These are phyloP conservation scores for Colletotrichum lupini DNA, from an alignment of 2,329 filamentous ascomycete species.

Conservation along the genomic window DNA sequence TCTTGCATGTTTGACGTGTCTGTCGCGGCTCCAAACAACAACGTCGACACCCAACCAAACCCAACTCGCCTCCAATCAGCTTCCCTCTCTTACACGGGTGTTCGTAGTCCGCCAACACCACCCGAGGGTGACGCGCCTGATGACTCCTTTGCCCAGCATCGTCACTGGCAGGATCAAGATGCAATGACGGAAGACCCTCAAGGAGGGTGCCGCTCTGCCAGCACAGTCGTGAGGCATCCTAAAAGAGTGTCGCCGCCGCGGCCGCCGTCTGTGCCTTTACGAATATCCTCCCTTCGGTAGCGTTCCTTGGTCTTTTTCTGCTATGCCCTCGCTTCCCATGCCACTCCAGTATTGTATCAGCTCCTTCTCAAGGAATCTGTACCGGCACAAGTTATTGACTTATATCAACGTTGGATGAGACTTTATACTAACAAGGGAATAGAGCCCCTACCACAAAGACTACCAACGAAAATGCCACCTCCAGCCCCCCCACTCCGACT, in stretches of 20 bases:
- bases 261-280: slow-evolving; percentile 24
- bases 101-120: slow-evolving; percentile 35
- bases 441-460: slow-evolving; percentile 30
- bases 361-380: slow-evolving; percentile 6
- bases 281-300: slow-evolving; percentile 34
- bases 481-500: slow-evolving; percentile 27
- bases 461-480: slow-evolving; percentile 30
- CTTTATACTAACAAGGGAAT: slow-evolving; percentile 1
- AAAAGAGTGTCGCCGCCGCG: slow-evolving; percentile 24
- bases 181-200: slow-evolving; percentile 23
- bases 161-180: slow-evolving; percentile 11
- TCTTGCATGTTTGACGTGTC: slow-evolving; percentile 33
- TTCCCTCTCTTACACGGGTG: slow-evolving; percentile 33
- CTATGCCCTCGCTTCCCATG: slow-evolving; percentile 13
- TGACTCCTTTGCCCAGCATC: slow-evolving; percentile 26
- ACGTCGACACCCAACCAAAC: slow-evolving; percentile 20
- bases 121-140: slow-evolving; percentile 25
- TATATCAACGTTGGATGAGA: neutral
- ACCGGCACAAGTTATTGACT: slow-evolving; percentile 11
- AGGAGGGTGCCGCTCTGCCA: slow-evolving; percentile 26
- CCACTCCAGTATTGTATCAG: slow-evolving; percentile 20
- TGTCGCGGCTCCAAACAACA: slow-evolving; percentile 6
- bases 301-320: slow-evolving; percentile 5
- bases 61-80: slow-evolving; percentile 27
- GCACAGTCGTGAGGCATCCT: slow-evolving; percentile 24